Conservation (phyloP, 2,329 filamentous ascomycete species). For the Fusarium staphyleae region DNA sequence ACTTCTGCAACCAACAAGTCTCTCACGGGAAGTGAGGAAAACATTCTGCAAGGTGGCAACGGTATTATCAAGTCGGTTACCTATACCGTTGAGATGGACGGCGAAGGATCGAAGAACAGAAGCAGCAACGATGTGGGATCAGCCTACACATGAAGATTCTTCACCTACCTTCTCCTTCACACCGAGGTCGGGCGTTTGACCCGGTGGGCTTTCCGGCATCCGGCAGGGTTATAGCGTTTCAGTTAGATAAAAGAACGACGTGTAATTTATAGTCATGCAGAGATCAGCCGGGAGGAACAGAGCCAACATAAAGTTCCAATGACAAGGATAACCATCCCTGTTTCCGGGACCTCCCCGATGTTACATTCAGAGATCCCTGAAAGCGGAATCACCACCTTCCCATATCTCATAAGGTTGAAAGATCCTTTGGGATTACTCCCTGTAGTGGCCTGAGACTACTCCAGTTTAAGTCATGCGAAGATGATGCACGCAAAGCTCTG, state of each 20-base stretch:
- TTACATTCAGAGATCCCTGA: neutral
- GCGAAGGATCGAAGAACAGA: conserved; percentile 20
- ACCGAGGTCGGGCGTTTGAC: neutral
- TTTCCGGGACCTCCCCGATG: conserved; percentile 1
- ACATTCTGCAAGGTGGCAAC: conserved; percentile 47
- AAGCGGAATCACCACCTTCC: neutral
- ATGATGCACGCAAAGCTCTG: neutral
- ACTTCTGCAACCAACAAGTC: conserved; percentile 37
- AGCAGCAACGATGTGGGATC: neutral
- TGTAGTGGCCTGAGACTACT: conserved; percentile 2
- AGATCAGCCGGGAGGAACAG: neutral
- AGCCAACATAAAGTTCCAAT: neutral
- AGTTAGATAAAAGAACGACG: conserved; percentile 2
- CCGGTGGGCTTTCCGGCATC: neutral
- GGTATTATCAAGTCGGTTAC: conserved; percentile 53
- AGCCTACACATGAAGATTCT: neutral
- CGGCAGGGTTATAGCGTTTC: neutral
- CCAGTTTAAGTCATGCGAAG: neutral
- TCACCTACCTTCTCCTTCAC: too few relatives aligned
- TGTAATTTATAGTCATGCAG: conserved; percentile 5
- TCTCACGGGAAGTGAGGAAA: conserved; percentile 48
- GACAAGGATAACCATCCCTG: neutral
- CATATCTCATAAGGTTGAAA: neutral
- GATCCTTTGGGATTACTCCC: too few relatives aligned
- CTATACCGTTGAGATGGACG: conserved; percentile 51